Evolutionary conservation across 2,329 filamentous ascomycete species (phyloP).

Genomic region (Sporothrix protearum): DNA sequence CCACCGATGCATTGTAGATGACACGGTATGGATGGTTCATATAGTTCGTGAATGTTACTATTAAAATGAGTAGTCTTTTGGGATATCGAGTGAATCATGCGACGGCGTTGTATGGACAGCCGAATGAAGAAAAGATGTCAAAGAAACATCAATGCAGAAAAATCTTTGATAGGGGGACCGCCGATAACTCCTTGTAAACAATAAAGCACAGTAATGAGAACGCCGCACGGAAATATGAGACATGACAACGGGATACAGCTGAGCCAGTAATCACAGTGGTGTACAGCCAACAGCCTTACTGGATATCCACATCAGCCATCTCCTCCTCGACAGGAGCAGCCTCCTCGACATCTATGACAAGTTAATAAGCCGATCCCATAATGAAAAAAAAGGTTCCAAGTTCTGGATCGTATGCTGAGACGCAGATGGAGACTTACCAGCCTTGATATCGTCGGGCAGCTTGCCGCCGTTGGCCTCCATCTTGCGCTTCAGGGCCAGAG

Average conservation of each 20-base stretch:
- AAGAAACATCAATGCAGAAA: not conserved
- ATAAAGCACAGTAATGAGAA: not conserved
- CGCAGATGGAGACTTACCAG: constrained; percentile 14
- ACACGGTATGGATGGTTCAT: not conserved
- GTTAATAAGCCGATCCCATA: not conserved
- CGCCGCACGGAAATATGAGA: not conserved
- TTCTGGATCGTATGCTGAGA: not conserved
- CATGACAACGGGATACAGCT: not conserved
- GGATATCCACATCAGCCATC: constrained; percentile 8
- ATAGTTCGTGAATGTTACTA: not conserved
- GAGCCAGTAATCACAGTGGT: not conserved
- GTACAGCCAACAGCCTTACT: not conserved
- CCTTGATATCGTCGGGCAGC: constrained; percentile 34
- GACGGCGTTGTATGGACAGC: not conserved
- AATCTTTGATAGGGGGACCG: not conserved
- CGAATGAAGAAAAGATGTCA: not conserved
- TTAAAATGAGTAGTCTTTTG: not conserved
- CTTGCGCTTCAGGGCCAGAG: constrained; percentile 51
- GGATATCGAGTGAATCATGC: not conserved
- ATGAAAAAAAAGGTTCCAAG: not conserved
- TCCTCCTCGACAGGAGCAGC: constrained; percentile 1
- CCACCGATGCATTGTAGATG: not conserved
- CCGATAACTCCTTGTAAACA: not conserved
- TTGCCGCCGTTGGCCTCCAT: constrained; percentile 44
- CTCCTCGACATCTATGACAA: not conserved